Base-by-base conservation (phyloP, 2,329 filamentous ascomycete species). In the Moelleriella libera region DNA sequence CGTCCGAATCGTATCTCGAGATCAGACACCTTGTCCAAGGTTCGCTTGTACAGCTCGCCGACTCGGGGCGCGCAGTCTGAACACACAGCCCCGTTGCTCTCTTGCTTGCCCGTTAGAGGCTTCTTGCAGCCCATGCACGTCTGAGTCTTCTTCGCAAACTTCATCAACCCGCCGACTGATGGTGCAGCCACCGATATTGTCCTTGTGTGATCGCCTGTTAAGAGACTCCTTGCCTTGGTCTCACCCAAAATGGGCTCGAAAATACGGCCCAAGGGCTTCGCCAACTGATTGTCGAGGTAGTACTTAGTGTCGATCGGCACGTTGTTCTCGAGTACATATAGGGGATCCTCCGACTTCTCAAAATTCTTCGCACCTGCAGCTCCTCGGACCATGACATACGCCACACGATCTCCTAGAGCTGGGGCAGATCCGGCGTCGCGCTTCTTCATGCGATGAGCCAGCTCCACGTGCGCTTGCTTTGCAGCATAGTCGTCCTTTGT, bases 111-210 rank as follows among this genome's bases (percentile, higher is more conserved):
- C 6, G 78, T 81, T 45, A 98, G 74, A 4, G 92, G 92, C 65
- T 96, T 96, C 76, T 97, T 98, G 78, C 92, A 98, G 4, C 89
- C 92, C 85, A 98, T 94, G 64, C 92, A 98, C 0, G 92, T 97
- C 68, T 89, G 82, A 3, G 92, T 98, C 71, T 94, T 96, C 70
- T 95, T 96, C 34, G 92, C 78, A 61, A 97, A 98, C 68, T 94
- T 96, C 92, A 98, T 98, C 53, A 98, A 71, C 0, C 92, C 92
- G 48, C 92, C 92, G 51, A 95, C 78, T 0, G 85, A 85, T 0
- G 94, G 90, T 21, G 88, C 92, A 3, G 90, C 89, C 29, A 97
- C 88, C 1, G 88, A 85, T 54, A 98, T 94, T 44, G 85, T 80
- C n/a, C 92, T 84, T 7, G 92, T 98, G 66, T 98, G 92, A 55